phyloP scores from a whole-genome alignment of 2,329 filamentous ascomycete species.

The Fonsecaea multimorphosa region DNA sequence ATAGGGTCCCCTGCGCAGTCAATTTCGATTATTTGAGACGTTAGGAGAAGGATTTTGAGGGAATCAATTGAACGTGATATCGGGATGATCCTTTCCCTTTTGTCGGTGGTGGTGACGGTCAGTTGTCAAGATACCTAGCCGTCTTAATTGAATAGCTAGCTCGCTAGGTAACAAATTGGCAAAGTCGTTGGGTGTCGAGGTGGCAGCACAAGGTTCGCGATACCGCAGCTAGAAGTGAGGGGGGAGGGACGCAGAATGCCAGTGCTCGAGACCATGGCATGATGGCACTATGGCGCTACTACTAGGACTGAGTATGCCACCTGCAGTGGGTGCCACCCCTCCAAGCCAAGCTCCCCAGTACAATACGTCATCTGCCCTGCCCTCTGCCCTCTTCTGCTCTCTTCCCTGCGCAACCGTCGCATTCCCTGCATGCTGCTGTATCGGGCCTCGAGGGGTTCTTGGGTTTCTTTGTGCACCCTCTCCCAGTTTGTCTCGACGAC shows the following conservation, averaged over 20 bases:
- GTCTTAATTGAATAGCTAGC: too few relatives aligned
- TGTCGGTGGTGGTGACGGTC: neutral
- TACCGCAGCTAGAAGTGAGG: neutral
- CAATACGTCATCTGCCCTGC: constrained; percentile 11
- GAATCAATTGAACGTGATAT: neutral
- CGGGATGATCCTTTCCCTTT: neutral
- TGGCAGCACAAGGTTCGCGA: neutral
- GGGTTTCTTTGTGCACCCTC: constrained; percentile 7
- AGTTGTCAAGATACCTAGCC: neutral
- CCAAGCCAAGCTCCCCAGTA: neutral
- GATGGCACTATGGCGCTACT: too few relatives aligned
- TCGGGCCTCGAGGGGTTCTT: constrained; percentile 15
- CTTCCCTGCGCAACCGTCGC: neutral
- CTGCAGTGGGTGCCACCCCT: neutral
- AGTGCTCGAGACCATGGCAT: neutral
- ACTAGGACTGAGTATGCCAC: too few relatives aligned
- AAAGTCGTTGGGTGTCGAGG: neutral
- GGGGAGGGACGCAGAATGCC: neutral
- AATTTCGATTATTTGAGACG: neutral
- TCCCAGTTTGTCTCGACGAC: constrained; percentile 1
- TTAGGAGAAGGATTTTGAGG: neutral
- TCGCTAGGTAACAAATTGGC: neutral
- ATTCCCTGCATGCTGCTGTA: constrained; percentile 13
- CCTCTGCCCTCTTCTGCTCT: too few relatives aligned
- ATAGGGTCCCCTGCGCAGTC: neutral